Conservation (phyloP, 805 yeast species). For the Cyberlindnera mycetangii region DNA sequence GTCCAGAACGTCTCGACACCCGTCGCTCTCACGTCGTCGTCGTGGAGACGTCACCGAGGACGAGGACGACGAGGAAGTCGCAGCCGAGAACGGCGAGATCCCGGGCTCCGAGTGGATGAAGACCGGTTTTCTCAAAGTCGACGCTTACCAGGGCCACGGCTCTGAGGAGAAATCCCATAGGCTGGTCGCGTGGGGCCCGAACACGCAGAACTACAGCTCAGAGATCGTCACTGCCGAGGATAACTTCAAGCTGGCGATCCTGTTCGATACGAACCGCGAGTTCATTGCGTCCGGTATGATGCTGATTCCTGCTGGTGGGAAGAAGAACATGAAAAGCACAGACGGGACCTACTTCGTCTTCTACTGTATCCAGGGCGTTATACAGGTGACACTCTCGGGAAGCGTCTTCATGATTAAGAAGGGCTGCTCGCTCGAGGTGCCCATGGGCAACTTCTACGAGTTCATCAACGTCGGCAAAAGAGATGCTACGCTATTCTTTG, state of each 20-base stretch:
- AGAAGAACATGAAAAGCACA: slow-evolving; percentile 58
- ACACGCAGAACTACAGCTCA: slow-evolving; percentile 45
- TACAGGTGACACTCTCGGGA: slow-evolving; percentile 64
- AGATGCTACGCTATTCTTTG: slow-evolving; percentile 67
- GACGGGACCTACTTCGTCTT: slow-evolving; percentile 67
- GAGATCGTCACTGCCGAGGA: slow-evolving; percentile 42
- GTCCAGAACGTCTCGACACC: slow-evolving; percentile 10
- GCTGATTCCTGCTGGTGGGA: slow-evolving; percentile 58
- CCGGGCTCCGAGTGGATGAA: slow-evolving; percentile 54
- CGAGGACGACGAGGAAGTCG: slow-evolving; percentile 23
- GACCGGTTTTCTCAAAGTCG: slow-evolving; percentile 38
- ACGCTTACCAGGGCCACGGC: slow-evolving; percentile 52
- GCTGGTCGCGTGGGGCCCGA: slow-evolving; percentile 65
- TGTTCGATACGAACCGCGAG: slow-evolving; percentile 61
- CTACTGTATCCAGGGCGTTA: slow-evolving; percentile 65
- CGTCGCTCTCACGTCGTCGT: slow-evolving; percentile 14
- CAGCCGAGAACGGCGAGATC: slow-evolving; percentile 28
- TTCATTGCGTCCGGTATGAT: slow-evolving; percentile 73
- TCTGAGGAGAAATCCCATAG: slow-evolving; percentile 42
- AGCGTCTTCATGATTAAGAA: slow-evolving; percentile 55
- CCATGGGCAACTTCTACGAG: slow-evolving; percentile 71
- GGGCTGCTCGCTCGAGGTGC: slow-evolving; percentile 82
- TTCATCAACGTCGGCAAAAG: slow-evolving; percentile 59
- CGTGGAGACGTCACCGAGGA: slow-evolving; percentile 18
- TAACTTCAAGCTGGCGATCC: slow-evolving; percentile 57